Evolutionary conservation across 2,329 filamentous ascomycete species (phyloP), one percentile per base, ranked within the genome.

Genomic region (Aspergillus udagawae): DNA sequence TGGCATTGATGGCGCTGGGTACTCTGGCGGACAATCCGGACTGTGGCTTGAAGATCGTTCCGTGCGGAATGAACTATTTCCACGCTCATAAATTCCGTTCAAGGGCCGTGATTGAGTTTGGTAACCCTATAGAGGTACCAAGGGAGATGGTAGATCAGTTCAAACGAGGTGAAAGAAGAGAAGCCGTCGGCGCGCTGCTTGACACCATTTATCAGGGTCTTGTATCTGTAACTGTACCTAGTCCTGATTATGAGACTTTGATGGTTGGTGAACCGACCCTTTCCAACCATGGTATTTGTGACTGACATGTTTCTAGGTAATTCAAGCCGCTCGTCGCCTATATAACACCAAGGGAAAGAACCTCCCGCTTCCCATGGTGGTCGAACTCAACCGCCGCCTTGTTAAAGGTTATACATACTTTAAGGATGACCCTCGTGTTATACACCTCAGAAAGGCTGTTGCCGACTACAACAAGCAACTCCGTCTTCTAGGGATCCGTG

Each of bases 11-110:
- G 93, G 94, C 93, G 12, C 83, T 99, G 38, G 93, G 93, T 42
- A 89, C 94, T 1, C 80, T 97, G 52, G 91, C 90, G 4, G 87
- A 91, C 56, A 86, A 92, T 60, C 92, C 92, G 2, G 83, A 93
- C 62, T 96, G 91, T 70, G 91, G 90, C 29, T 80, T 99, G 60
- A 95, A 92, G 75, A 97, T 99, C 66, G 91, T 99, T 25, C 94
- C 94, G 3, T 92, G 94, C 52, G 93, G 93, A 67, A 97, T 99
- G 93, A 99, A 99, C 76, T 99, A 99, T 76, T 99, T 99, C 77
- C 93, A 97, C 75, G 90, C 93, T 0, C 93, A 99, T 82, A 99
- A 97, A 74, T 99, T 99, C 76, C 89, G 93, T 49, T 97, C 93
- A 62, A 86, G 94, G 71, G 94, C 93, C 38, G 93, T 99, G 4